Conservation (phyloP, 2,329 filamentous ascomycete genomes). For the Ramichloridium luteum region DNA sequence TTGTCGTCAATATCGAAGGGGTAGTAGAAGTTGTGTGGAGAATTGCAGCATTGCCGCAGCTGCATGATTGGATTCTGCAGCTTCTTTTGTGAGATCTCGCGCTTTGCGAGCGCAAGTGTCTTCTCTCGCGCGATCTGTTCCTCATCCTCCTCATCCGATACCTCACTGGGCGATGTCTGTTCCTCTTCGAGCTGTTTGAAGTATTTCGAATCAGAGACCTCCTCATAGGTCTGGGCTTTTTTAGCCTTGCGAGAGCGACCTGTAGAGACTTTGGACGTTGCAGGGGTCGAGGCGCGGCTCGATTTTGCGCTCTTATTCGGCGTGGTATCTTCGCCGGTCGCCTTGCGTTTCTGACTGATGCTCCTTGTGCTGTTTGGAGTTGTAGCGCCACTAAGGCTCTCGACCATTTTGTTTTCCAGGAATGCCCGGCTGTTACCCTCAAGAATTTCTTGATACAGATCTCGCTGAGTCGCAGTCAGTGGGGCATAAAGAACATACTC, state of each 20-base stretch:
- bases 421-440: constrained; percentile 40
- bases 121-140: constrained; percentile 55
- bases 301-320: constrained; percentile 62
- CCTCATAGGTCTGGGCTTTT: constrained; percentile 49
- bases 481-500: constrained; percentile 94
- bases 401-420: constrained; percentile 65
- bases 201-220: constrained; percentile 73
- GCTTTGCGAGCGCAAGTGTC: constrained; percentile 67
- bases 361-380: constrained; percentile 37
- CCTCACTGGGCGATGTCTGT: constrained; percentile 26
- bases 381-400: constrained; percentile 46
- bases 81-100: constrained; percentile 82
- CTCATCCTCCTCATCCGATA: constrained; percentile 32
- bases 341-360: constrained; percentile 47
- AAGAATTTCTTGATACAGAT: constrained; percentile 70
- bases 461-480: constrained; percentile 79
- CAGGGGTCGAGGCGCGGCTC: constrained; percentile 63
- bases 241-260: constrained; percentile 40
- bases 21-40: constrained; percentile 92
- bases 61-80: constrained; percentile 89
- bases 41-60: constrained; percentile 81
- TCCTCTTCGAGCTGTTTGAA: constrained; percentile 63
- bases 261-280: constrained; percentile 37
- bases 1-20: constrained; percentile 57
- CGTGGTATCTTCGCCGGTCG: constrained; percentile 29